Percentiles rank a stretch among this genome's conserved stretches.
Conservation (phyloP, 176 grass and related monocot species). For the Hordeum marinum region DNA sequence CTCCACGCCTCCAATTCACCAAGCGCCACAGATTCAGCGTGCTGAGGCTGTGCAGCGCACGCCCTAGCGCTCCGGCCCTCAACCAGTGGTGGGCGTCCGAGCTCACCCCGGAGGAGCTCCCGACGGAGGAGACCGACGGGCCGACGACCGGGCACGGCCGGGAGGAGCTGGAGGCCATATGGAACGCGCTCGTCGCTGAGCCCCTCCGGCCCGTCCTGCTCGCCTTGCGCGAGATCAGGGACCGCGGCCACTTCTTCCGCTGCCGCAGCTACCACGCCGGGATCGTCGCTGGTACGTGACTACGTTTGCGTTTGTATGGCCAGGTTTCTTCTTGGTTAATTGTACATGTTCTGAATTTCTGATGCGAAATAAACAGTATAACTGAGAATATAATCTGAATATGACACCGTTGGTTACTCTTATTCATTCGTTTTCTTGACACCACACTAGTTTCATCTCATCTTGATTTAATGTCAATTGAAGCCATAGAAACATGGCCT, state of each 20-base stretch:
- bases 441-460: background rate
- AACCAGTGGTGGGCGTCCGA: background rate
- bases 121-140: background rate
- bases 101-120: slow-evolving; percentile 5
- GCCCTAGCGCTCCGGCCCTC: background rate
- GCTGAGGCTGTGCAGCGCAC: background rate
- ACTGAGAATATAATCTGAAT: no score
- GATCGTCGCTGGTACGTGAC: background rate
- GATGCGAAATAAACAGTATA: no score
- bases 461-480: background rate
- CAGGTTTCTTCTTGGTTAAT: no score
- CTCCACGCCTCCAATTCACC: background rate
- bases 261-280: background rate
- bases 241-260: background rate
- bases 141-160: slow-evolving; percentile 1
- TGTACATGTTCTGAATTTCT: no score
- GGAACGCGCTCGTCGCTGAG: slow-evolving; percentile 5
- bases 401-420: no score
- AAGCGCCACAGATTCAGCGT: background rate
- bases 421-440: no score
- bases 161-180: slow-evolving; percentile 23
- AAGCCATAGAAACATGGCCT: background rate
- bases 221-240: background rate
- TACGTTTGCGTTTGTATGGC: background rate
- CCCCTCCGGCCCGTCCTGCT: slow-evolving; percentile 2